Evolutionary conservation across 176 grass and related monocot species (phyloP).

Genomic region (Zea luxurians): DNA sequence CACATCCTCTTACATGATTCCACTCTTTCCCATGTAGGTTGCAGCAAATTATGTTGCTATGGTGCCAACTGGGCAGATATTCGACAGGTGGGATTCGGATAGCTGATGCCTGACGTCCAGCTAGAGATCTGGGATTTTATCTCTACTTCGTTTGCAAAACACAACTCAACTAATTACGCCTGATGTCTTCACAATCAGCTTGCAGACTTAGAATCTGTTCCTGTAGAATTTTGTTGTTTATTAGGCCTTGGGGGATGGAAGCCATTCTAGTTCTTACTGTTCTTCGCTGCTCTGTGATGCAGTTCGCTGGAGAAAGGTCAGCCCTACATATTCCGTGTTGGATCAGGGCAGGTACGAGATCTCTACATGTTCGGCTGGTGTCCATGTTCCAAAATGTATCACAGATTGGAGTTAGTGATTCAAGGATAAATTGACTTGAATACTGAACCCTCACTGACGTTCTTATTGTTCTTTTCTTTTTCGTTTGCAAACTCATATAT

Average conservation of each 20-base stretch:
- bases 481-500: not conserved
- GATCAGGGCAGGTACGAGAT: slow-evolving; percentile 63
- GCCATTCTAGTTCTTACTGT: not conserved
- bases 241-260: not conserved
- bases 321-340: slow-evolving; percentile 94
- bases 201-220: not conserved
- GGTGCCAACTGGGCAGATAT: slow-evolving; percentile 85
- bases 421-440: not conserved
- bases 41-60: slow-evolving; percentile 96
- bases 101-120: not conserved
- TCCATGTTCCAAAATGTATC: not conserved
- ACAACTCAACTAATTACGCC: not conserved
- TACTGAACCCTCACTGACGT: not conserved
- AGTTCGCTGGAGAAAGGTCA: slow-evolving; percentile 85
- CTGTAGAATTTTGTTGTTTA: not conserved
- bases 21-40: slow-evolving; percentile 57
- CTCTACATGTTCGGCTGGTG: not conserved
- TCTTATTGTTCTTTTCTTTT: not conserved
- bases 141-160: not conserved
- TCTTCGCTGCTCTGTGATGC: not conserved
- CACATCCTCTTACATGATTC: not conserved
- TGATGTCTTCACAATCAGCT: not conserved
- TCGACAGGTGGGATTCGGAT: slow-evolving; percentile 59
- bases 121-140: not conserved
- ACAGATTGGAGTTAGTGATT: not conserved